Evolutionary conservation across 257 asterid genomes (phyloP), one percentile per base, ranked within the genome.

Genomic region (Przewalskia tangutica): DNA sequence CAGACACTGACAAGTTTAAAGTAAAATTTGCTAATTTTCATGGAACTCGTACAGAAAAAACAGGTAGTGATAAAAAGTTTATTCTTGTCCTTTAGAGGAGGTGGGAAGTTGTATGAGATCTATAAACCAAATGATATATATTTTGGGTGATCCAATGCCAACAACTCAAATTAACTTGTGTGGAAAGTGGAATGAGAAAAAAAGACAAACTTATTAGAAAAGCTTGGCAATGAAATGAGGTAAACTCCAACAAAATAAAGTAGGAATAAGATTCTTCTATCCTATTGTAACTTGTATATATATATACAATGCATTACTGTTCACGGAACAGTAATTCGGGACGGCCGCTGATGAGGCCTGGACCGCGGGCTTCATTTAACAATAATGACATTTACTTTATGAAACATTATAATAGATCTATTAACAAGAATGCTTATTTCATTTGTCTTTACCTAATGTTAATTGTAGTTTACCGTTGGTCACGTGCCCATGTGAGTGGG

Each of bases 401-500:
- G 60, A 7, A 66, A 50, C 79, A 73, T 50, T 73, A 73, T 73
- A 48, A 50, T 50, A 50, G 62, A 75, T 75, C 62, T 75, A 23
- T 50, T 53, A 50, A 48, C 12, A 73, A 73, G 5, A 73, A 73
- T 48, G 13, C 79, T 73, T 13, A 20, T 14, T 75, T 75, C 27
- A 75, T 75, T 75, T 75, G 80, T 75, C 62, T 50, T 1, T 0
- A 40, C 50, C 80, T 40, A 77, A 8, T 46, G 6, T 20, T 68
- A 51, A 42, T 4, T 81, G 48, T 51, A 79, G 46, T 77, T 83
- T 81, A 79, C 73, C 80, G 82, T 87, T 59, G 86, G 81, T 89
- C 91, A 89, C 90, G 89, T 89, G 93, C 63, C 36, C 86, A 88
- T 68, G 89, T 86, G 89, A 85, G 40, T 83, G 85, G 88, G 84